Evolutionary conservation across 495 filamentous ascomycete genomes (phyloP).

Genomic region (Lophiostoma macrostomum): DNA sequence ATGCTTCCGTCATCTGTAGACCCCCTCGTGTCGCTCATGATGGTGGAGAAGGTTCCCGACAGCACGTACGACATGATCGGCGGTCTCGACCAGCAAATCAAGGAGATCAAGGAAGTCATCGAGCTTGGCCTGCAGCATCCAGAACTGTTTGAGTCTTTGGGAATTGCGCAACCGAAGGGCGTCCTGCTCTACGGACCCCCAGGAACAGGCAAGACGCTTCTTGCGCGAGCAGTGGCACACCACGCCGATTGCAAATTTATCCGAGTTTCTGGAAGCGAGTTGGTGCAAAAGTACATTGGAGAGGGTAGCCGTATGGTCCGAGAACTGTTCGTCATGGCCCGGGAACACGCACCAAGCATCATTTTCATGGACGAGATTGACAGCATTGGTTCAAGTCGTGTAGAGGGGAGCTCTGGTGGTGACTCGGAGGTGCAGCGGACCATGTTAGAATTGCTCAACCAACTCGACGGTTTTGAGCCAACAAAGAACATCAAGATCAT

Average conservation of each 20-base stretch:
- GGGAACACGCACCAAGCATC: slow-evolving; percentile 98
- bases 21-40: slow-evolving; percentile 99
- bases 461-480: slow-evolving; percentile 97
- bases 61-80: slow-evolving; percentile 99
- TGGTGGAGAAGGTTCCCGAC: slow-evolving; percentile 99
- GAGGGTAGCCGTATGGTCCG: slow-evolving; percentile 98
- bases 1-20: slow-evolving; percentile 97
- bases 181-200: slow-evolving; percentile 96
- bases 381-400: slow-evolving; percentile 93
- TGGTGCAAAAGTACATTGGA: slow-evolving; percentile 99
- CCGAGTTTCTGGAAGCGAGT: slow-evolving; percentile 88
- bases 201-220: slow-evolving; percentile 93
- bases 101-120: slow-evolving; percentile 99
- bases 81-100: slow-evolving; percentile 97
- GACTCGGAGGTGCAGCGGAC: slow-evolving; percentile 99
- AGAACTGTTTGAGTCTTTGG: slow-evolving; percentile 96
- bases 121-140: slow-evolving; percentile 98
- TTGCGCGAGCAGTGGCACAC: slow-evolving; percentile 94
- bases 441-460: slow-evolving; percentile 98
- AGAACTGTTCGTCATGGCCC: slow-evolving; percentile 97
- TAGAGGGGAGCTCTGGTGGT: slow-evolving; percentile 90
- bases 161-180: slow-evolving; percentile 97
- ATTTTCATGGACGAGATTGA: slow-evolving; percentile 99
- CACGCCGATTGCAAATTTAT: slow-evolving; percentile 99
- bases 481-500: slow-evolving; percentile 99